Percentiles rank a stretch among this genome's conserved stretches.
Conservation (phyloP, 2,329 filamentous ascomycete genomes). For the Blastomyces percursus region DNA sequence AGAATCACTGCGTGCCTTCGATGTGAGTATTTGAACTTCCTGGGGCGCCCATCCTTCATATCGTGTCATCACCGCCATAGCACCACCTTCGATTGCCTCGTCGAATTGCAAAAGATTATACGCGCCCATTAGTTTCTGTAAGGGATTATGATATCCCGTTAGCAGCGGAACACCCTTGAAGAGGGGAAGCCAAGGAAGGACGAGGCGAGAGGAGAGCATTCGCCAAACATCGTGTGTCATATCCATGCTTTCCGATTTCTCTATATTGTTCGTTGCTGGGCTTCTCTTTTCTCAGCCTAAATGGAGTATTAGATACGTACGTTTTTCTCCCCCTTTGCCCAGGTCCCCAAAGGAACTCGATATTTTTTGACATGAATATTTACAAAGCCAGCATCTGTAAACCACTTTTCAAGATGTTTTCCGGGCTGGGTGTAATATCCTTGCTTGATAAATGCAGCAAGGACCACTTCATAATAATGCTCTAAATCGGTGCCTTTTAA, state of each 20-base stretch:
- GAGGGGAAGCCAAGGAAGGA: not conserved
- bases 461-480: not conserved
- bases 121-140: slow-evolving; percentile 17
- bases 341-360: slow-evolving; percentile 18
- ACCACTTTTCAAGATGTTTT: slow-evolving; percentile 11
- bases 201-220: not conserved
- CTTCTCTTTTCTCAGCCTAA: not conserved
- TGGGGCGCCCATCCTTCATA: slow-evolving; percentile 18
- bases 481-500: slow-evolving; percentile 3
- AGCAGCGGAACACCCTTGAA: not conserved
- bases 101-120: slow-evolving; percentile 21
- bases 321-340: slow-evolving; percentile 18
- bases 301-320: slow-evolving; percentile 3
- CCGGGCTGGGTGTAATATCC: slow-evolving; percentile 2
- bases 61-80: slow-evolving; percentile 20
- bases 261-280: not conserved
- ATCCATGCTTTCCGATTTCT: not conserved
- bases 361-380: slow-evolving; percentile 14
- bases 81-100: slow-evolving; percentile 20
- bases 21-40: slow-evolving; percentile 22
- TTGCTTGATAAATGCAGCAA: slow-evolving; percentile 2
- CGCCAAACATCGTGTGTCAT: not conserved
- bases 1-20: slow-evolving; percentile 24
- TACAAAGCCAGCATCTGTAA: slow-evolving; percentile 19
- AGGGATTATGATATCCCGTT: not conserved